These are phyloP conservation scores for Lasiosphaeris hirsuta DNA, from an alignment of 495 filamentous ascomycete species.

Conservation along the genomic window DNA sequence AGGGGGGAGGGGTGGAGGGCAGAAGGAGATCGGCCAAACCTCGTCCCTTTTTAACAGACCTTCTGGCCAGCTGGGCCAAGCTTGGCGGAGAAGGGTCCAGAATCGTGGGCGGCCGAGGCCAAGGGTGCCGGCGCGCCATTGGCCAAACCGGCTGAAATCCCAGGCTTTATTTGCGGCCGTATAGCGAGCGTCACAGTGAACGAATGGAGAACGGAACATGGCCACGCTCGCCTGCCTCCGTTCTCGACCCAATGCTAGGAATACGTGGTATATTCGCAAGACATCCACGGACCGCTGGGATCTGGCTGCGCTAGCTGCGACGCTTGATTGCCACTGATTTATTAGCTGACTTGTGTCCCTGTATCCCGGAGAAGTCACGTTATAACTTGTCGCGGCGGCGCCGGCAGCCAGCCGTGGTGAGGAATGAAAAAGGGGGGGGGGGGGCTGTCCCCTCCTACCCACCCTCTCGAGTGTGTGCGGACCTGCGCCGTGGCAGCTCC, in stretches of 20 bases:
- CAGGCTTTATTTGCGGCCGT: slow-evolving; percentile 1
- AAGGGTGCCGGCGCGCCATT: slow-evolving; percentile 11
- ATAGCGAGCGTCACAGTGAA: slow-evolving; percentile 1
- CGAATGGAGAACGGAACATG: slow-evolving; percentile 17
- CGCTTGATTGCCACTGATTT: not conserved
- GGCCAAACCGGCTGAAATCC: slow-evolving; percentile 18
- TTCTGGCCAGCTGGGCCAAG: not conserved
- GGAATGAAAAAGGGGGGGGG: too few species aligned
- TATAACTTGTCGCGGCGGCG: too few species aligned
- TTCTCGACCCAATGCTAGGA: too few species aligned
- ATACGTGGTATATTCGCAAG: not conserved
- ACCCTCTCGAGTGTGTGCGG: not conserved
- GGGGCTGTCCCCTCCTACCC: not conserved
- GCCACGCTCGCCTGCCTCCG: not conserved
- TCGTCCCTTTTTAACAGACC: too few species aligned
- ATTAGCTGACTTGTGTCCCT: not conserved
- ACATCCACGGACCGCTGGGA: not conserved
- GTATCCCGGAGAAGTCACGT: not conserved
- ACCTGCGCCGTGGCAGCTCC: not conserved
- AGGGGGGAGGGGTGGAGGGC: not conserved
- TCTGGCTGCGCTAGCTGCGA: not conserved
- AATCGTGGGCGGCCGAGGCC: not conserved
- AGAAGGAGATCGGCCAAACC: too few species aligned
- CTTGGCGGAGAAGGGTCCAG: not conserved
- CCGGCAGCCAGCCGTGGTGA: too few species aligned